phyloP scores from a whole-genome alignment of 108 stramenopile genomes.

The Conticribra weissflogii region DNA sequence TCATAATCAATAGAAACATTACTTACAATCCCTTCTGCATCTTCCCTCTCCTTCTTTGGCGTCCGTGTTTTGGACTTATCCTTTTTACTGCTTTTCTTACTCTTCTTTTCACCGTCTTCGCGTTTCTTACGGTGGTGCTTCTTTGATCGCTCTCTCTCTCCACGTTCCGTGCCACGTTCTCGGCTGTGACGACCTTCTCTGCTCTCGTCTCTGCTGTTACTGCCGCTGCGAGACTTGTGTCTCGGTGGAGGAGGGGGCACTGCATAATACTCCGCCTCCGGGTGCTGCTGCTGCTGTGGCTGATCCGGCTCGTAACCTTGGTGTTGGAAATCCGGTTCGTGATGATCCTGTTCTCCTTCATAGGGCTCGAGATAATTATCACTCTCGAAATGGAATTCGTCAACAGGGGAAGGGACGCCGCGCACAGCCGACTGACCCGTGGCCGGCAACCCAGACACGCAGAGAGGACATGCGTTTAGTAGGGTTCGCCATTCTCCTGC shows the following conservation, averaged over 20 bases:
- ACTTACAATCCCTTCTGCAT: neutral
- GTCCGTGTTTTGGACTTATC: neutral
- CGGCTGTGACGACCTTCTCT: too few species aligned
- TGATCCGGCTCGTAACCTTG: neutral
- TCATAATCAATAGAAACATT: too few species aligned
- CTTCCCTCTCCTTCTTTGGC: constrained; percentile 4
- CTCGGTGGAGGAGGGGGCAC: too few species aligned
- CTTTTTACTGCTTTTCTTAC: neutral
- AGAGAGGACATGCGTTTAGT: constrained; percentile 28
- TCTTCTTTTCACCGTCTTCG: neutral
- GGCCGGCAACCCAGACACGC: constrained; percentile 31
- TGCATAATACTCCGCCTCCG: neutral
- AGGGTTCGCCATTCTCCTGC: constrained; percentile 30
- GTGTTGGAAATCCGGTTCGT: neutral
- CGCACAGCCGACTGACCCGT: constrained; percentile 11
- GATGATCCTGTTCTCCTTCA: neutral
- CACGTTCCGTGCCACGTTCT: too few species aligned
- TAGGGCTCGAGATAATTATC: too few species aligned
- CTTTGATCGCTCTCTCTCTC: too few species aligned
- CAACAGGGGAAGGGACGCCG: neutral
- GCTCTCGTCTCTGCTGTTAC: neutral
- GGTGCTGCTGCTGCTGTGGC: neutral
- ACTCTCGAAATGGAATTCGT: too few species aligned
- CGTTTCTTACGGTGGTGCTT: neutral
- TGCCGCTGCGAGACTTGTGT: neutral